These are phyloP conservation scores for Globisporangium lucens DNA, from an alignment of 352 stramenopile genomes.

Conservation along the genomic window DNA sequence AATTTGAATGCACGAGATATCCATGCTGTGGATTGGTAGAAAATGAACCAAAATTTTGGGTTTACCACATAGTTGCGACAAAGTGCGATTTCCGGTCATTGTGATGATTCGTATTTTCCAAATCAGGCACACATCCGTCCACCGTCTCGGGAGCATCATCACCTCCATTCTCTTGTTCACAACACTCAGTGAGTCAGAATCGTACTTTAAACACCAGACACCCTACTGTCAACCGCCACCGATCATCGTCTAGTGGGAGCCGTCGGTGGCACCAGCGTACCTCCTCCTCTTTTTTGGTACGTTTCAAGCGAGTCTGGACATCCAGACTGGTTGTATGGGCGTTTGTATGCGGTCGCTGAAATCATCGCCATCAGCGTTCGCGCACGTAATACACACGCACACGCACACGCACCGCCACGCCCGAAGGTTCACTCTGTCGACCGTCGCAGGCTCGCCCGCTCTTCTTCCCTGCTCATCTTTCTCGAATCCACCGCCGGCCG, in stretches of 20 bases:
- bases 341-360: slow-evolving; percentile 11
- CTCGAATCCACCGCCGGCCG: neutral
- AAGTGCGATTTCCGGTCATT: neutral
- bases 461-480: neutral
- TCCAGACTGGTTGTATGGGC: slow-evolving; percentile 6
- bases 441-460: neutral
- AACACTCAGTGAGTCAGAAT: neutral
- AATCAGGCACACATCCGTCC: neutral
- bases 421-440: neutral
- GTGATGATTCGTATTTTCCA: neutral
- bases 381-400: neutral
- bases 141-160: neutral
- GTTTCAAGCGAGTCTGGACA: neutral
- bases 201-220: neutral
- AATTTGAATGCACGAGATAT: neutral
- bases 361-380: slow-evolving; percentile 1
- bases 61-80: neutral
- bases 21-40: neutral
- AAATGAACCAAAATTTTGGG: neutral
- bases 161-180: no score
- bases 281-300: slow-evolving; percentile 3
- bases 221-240: neutral
- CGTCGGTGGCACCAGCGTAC: slow-evolving; percentile 1
- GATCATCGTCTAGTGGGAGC: neutral
- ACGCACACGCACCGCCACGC: neutral